Evolutionary conservation across 345 rosid species (phyloP).

Genomic region (Populus tremula): DNA sequence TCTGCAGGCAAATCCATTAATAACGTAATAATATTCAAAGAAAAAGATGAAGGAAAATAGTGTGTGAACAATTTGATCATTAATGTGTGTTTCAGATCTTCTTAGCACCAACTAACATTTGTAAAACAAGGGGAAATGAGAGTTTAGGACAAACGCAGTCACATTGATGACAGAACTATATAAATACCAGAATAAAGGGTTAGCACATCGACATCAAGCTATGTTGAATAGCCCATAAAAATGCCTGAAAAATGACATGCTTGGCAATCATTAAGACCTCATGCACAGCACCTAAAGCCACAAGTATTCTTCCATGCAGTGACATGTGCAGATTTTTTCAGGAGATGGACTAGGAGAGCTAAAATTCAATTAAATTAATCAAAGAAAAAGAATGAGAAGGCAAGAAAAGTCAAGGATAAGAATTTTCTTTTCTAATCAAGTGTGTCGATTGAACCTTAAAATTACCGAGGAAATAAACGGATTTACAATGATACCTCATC

Average conservation of each 20-base stretch:
- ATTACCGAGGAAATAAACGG: not conserved
- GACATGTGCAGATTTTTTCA: not conserved
- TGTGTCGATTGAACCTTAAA: not conserved
- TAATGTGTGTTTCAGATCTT: not conserved
- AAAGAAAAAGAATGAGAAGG: not conserved
- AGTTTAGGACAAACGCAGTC: not conserved
- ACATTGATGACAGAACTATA: slow-evolving; percentile 4
- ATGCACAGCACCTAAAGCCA: too few relatives aligned
- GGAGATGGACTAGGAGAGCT: not conserved
- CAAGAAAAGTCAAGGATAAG: not conserved
- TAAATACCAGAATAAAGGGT: not conserved
- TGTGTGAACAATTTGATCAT: not conserved
- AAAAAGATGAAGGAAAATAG: not conserved
- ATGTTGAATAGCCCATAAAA: not conserved
- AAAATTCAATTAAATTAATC: not conserved
- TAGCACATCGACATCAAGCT: not conserved
- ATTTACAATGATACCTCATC: slow-evolving; percentile 47
- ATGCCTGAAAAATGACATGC: not conserved
- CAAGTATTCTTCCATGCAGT: too few relatives aligned
- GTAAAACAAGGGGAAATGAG: not conserved
- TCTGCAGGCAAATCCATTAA: slow-evolving; percentile 43
- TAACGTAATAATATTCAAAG: not conserved
- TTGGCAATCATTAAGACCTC: not conserved
- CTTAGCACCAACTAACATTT: not conserved
- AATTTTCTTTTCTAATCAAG: not conserved